Base-by-base conservation (phyloP, 176 grass and related monocot genomes). In the Tuctoria greenei region DNA sequence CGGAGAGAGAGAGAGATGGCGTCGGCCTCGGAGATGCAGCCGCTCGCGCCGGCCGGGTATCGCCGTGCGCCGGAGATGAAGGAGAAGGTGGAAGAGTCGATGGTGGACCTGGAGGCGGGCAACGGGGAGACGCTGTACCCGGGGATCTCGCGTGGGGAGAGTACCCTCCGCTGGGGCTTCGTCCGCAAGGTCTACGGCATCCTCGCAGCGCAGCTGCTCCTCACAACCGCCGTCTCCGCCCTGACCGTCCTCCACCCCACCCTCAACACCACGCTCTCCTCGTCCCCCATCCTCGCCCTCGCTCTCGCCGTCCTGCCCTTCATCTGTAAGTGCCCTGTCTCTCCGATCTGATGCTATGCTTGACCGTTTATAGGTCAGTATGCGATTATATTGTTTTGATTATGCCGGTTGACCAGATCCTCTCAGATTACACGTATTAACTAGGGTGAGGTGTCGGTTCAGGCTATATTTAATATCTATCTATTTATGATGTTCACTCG, bases 171-270 rank as follows among this genome's bases (percentile, higher is more conserved):
- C 50, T 99, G 95, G 95, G 95, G 95, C 16, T 99, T 99, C 84
- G 69, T 99, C 73, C 91, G 95, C 84, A 99, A 99, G 95, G 95
- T 99, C 76, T 99, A 99, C 87, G 95, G 95, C 79, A 99, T 99
- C 87, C 95, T 99, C 69, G 83, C 87, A 59, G 87, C 91, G 13
- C 95, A 99, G 82, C 87, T 99, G n/a, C 41, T 99, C 39, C 91
- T 99, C 84, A 99, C 95, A 64, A 99, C 95, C 56, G 73, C 78
- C 49, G 89, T 92, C 45, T 89, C 95, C 24, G 87, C 95, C 23
- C 55, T 82, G 77, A 93, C 90, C 18, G 95, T 99, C 45, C 88
- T 92, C 79, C 84, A 91, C 47, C 83, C 89, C 20, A 72, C 91
- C 73, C 84, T 99, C 84, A 94, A 95, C 81, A 51, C 73, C 75